Evolutionary conservation across 202 grass and related monocot species (phyloP), one percentile per base, ranked within the genome.

Genomic region (Musa balbisiana): DNA sequence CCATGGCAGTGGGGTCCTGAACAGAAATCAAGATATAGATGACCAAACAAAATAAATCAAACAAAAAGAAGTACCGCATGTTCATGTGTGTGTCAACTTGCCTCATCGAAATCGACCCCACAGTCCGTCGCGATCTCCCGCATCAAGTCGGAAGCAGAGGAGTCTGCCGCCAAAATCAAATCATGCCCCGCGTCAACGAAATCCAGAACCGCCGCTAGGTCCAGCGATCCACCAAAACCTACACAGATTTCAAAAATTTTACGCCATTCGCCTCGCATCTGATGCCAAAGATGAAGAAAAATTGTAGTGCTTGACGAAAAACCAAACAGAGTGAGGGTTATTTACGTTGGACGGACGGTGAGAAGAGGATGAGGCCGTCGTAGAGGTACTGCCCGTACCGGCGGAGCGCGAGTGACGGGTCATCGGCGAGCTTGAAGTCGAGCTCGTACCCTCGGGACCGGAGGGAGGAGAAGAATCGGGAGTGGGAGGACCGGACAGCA

Each of bases 381-480:
- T 99, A 99, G 75, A 99, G 91, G 87, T 88, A 95, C 82, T 92
- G 89, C 33, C 96, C 96, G 84, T 99, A 99, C 59, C 88, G 90
- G 80, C 91, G 86, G 74, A 97, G 88, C 64, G 88, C 87, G 73
- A 97, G 88, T 72, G 89, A 89, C 21, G 91, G 82, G 77, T 99
- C 89, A 71, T 99, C 91, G 5, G 91, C 91, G 65, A 94, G 83
- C 73, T 92, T 92, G 83, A 99, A 99, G 55, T 99, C 91, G 27
- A 99, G 91, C 77, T 95, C 86, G 71, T 90, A 87, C 19, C 89
- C 89, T n/a, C 96, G 89, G 11, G 85, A 85, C 81, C 84, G 87
- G 62, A 99, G 91, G 50, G 91, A 87, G 49, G 79, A 71, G 85
- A 99, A 95, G 85, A 90, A 99, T 54, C 83, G 69, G 62, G 96